Conservation (phyloP, 2,329 filamentous ascomycete genomes). For the Aspergillus pseudonomiae region DNA sequence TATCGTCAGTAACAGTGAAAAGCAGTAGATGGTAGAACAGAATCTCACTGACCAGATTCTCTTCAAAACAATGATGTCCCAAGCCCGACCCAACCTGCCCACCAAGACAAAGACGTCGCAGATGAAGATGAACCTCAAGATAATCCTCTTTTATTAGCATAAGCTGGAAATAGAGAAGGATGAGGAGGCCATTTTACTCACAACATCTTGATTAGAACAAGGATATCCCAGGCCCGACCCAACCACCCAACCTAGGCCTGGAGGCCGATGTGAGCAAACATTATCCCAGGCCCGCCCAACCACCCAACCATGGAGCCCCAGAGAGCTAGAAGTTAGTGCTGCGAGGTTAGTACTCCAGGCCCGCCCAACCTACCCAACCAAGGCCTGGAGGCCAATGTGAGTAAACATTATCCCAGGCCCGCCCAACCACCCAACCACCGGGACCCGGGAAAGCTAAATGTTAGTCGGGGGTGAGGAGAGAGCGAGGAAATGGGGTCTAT, state of each 20-base stretch:
- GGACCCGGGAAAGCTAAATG: background rate
- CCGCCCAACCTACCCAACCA: slow-evolving; percentile 8
- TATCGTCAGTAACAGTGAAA: background rate
- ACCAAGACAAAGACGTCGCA: no score
- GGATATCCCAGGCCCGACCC: background rate
- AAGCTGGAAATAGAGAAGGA: no score
- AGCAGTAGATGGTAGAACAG: background rate
- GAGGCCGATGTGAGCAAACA: background rate
- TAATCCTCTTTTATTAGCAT: no score
- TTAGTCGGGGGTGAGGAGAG: background rate
- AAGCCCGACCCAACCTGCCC: slow-evolving; percentile 10
- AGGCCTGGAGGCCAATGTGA: background rate
- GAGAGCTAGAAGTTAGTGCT: background rate
- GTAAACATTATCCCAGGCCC: slow-evolving; percentile 6
- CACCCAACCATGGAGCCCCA: slow-evolving; percentile 5
- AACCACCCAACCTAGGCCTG: slow-evolving; percentile 5
- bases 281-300: slow-evolving; percentile 8
- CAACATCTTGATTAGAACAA: no score
- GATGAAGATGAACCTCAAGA: no score
- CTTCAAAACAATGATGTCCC: slow-evolving; percentile 5
- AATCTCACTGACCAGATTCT: background rate
- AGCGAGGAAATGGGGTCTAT: background rate
- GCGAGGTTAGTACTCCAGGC: background rate
- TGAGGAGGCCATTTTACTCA: no score
- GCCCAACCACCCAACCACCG: slow-evolving; percentile 10